Conservation (phyloP, 768 basidiomycete species). For the Pleurotus giganteus region DNA sequence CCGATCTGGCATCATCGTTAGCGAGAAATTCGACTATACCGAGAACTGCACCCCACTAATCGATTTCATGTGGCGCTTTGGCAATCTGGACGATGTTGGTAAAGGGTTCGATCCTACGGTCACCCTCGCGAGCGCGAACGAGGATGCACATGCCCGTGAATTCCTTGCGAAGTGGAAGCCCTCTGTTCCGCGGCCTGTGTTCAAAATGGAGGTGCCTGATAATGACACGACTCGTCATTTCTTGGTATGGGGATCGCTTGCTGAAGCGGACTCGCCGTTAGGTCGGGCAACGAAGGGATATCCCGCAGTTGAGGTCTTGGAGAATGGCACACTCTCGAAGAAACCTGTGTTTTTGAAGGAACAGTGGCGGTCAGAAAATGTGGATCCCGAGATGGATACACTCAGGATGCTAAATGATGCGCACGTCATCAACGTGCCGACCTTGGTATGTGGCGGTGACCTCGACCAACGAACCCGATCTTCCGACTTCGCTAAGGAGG, state of each 20-base stretch:
- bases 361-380: conserved; percentile 16
- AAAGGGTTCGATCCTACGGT: neutral
- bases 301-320: conserved; percentile 15
- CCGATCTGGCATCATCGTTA: conserved; percentile 27
- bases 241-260: neutral
- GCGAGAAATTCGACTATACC: conserved; percentile 21
- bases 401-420: conserved; percentile 11
- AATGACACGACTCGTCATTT: neutral
- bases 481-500: conserved; percentile 12
- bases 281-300: conserved; percentile 18
- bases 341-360: conserved; percentile 25
- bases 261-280: conserved; percentile 12
- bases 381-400: conserved; percentile 14
- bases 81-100: neutral
- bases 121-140: neutral
- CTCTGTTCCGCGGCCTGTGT: neutral
- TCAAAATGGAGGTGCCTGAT: neutral
- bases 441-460: conserved; percentile 28
- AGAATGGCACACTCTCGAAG: conserved; percentile 1
- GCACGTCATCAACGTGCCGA: conserved; percentile 20
- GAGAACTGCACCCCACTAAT: conserved; percentile 12
- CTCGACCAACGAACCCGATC: conserved; percentile 6
- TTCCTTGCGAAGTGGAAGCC: neutral
- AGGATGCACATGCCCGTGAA: neutral
- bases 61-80: conserved; percentile 25